Evolutionary conservation across 2,329 filamentous ascomycete genomes (phyloP).

Genomic region (Colletotrichum tropicicola): DNA sequence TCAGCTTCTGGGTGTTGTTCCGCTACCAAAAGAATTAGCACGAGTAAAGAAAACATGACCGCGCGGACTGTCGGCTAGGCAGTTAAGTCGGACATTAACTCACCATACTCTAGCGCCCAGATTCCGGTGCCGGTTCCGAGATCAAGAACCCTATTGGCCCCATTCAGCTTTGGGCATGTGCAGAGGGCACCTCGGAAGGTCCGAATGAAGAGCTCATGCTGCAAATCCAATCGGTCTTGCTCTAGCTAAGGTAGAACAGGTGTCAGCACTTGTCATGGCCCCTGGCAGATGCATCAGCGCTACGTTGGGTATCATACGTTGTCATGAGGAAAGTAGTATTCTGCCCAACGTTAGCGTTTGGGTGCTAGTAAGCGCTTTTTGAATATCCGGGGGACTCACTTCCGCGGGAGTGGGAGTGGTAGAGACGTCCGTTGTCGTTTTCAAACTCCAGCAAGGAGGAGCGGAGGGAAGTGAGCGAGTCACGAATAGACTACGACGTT

Average conservation of each 20-base stretch:
- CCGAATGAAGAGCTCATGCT: slow-evolving; percentile 45
- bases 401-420: slow-evolving; percentile 21
- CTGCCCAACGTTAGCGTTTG: neutral
- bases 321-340: slow-evolving; percentile 26
- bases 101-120: slow-evolving; percentile 39
- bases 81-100: neutral
- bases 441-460: slow-evolving; percentile 20
- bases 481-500: neutral
- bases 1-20: slow-evolving; percentile 42
- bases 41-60: neutral
- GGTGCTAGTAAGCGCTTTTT: no score
- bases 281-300: rapidly evolving
- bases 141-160: slow-evolving; percentile 34
- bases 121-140: slow-evolving; percentile 37
- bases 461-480: slow-evolving; percentile 19
- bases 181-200: slow-evolving; percentile 42
- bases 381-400: neutral
- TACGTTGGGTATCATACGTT: neutral
- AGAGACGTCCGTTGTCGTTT: slow-evolving; percentile 12
- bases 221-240: slow-evolving; percentile 39
- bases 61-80: no score
- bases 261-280: neutral
- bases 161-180: slow-evolving; percentile 35
- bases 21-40: slow-evolving; percentile 12
- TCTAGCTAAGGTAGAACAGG: neutral